Base-by-base conservation (phyloP, 1,284 basidiomycete genomes). In the Cryptococcus maquisensis region DNA sequence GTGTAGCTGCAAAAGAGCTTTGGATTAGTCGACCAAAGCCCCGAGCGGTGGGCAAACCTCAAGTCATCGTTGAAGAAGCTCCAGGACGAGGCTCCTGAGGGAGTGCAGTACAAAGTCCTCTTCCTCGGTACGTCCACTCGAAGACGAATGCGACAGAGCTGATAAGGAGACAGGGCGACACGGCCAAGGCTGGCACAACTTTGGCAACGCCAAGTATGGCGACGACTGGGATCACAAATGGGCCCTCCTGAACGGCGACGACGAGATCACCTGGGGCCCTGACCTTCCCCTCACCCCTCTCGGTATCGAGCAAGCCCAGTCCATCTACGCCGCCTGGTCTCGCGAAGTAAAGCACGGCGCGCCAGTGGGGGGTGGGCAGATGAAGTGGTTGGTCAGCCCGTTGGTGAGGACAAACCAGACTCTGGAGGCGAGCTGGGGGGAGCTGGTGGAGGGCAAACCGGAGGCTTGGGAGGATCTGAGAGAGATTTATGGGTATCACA, bases 211-310 rank as follows among this genome's bases (percentile, higher is more conserved):
- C 9, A 86, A 87, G 65, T 88, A 92, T 66, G 88, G 88, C 0
- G 80, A 79, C 1, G 59, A 78, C 51, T 79, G 78, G 78, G 73
- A 78, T 55, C 60, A 68, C 43, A 73, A 87, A 62, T 92, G 85
- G 84, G 81, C 87, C 0, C 83, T 81, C 64, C 67, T 86, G 18
- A 77, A 86, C 46, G 84, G 84, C 0, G 87, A 94, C 63, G 86
- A 79, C 13, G 81, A 86, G 52, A 77, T 90, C 10, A 79, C 77
- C 1, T 92, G 90, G 89, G 89, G 88, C 32, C 88, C 90, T 16
- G 90, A 93, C 69, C 83, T 90, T 0, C 79, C 81, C 28, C 81
- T 93, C 24, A 92, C 90, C 0, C 70, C 78, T 0, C 67, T 84
- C 3, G 90, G 90, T 1, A 76, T 82, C 45, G 59, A 72, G 0